These are phyloP conservation scores for Phenoliferia sp. DNA, from an alignment of 1,284 basidiomycete species.

Conservation along the genomic window DNA sequence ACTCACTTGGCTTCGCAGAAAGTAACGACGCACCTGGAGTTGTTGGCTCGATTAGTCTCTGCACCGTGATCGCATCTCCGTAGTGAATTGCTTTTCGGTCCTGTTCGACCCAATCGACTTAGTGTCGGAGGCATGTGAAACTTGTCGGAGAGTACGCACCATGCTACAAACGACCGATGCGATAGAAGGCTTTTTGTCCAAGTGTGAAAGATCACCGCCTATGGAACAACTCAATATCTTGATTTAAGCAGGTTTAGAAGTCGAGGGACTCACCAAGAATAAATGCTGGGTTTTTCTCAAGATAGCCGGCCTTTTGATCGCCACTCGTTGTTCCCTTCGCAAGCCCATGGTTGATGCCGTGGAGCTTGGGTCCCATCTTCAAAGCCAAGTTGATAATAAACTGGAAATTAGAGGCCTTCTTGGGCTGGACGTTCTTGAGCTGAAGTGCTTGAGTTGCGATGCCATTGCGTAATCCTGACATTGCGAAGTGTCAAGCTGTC, in stretches of 20 bases:
- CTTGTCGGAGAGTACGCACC: not conserved
- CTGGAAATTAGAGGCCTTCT: not conserved
- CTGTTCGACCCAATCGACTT: not conserved
- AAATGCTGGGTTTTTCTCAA: not conserved
- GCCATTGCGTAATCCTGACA: not conserved
- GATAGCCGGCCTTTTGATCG: not conserved
- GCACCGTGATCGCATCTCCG: constrained; percentile 1
- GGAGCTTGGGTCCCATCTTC: not conserved
- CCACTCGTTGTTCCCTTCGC: not conserved
- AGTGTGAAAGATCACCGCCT: constrained; percentile 13
- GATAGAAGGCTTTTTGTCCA: constrained; percentile 9
- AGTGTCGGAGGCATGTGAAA: not conserved
- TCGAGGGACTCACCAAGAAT: not conserved
- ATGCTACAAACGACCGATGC: not conserved
- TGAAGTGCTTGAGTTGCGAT: not conserved
- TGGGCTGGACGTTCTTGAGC: not conserved
- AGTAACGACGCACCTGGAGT: not conserved
- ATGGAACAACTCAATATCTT: not conserved
- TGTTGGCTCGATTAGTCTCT: not conserved
- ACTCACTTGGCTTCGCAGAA: not conserved
- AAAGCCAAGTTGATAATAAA: not conserved
- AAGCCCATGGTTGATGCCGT: not conserved
- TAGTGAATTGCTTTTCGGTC: not conserved
- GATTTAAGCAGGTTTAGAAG: not conserved
- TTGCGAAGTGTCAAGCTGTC: too few relatives aligned